Base-by-base conservation (phyloP, 78 protist species). In the Chrysochromulina parva region DNA sequence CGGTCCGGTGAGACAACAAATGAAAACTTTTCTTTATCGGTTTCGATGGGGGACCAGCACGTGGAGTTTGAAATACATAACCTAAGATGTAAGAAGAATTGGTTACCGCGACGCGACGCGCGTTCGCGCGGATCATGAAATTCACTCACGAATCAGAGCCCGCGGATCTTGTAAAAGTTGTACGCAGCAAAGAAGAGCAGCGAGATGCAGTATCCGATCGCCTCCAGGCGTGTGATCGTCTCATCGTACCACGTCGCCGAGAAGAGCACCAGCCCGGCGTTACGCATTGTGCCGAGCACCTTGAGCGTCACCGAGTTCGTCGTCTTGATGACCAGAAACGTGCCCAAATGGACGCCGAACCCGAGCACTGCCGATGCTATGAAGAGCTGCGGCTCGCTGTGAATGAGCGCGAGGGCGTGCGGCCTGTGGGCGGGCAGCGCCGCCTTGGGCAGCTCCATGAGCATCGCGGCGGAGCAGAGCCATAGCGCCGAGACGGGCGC, bases 371-470 rank as follows among this genome's bases (percentile, higher is more conserved):
- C 67, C 13, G 92, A 55, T 9, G 28, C 20, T 4, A 14, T 2
- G 50, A 89, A 73, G 3, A 17, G 60, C 38, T 7, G 24, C 14
- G 65, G 47, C 16, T 73, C 1, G 24, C 9, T 55, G 57, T 13
- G n/a, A 2, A n/a, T 54, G 48, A 5, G 6, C n/a, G 48, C 69
- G 50, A 6, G 17, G 13, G 47, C 59, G 22, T 76, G 7, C 3
- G 86, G 1, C 10, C 54, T 24, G 4, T 17, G 60, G 38, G 38
- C 38, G 38, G 38, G 38, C 38, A 38, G 38, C 38, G 38, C 38
- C 81, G 66, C 53, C 2, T 52, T 1, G 55, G 92, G 92, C 28
- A 90, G 48, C 92, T 90, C 92, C n/a, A 90, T 3, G 58, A 78
- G 2, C 17, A 4, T 1, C 13, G 92, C 85, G 7, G 71, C n/a